A percentile compares a stretch with the other conserved stretches of the same genome.
These are phyloP conservation scores for Aspergillus haitiensis DNA, from an alignment of 495 filamentous ascomycete species.

Conservation along the genomic window DNA sequence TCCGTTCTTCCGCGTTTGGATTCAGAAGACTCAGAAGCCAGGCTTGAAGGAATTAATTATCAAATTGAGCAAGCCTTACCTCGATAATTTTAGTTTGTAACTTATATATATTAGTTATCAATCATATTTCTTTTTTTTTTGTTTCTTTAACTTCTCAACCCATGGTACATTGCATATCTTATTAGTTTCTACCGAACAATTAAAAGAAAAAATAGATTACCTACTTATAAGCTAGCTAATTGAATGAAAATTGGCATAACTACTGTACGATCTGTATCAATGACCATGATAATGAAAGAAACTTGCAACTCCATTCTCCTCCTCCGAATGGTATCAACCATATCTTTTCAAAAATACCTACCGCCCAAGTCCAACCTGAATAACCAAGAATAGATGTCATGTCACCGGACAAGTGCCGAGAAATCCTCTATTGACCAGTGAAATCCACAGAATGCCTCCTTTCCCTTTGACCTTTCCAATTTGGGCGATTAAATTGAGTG, in stretches of 20 bases:
- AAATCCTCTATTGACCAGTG: slow-evolving; percentile 3
- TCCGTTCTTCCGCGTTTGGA: no score
- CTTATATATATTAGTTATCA: background rate
- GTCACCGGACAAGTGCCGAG: slow-evolving; percentile 15
- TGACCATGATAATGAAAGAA: no score
- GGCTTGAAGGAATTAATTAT: no score
- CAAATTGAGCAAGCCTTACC: no score
- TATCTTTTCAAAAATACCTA: background rate
- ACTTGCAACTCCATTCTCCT: no score
- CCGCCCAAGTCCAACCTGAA: background rate
- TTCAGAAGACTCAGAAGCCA: no score
- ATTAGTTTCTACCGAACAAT: background rate
- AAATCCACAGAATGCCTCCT: background rate
- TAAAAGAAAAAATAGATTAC: no score
- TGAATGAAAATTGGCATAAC: no score
- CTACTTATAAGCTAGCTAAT: no score
- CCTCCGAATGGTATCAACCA: no score
- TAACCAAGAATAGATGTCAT: background rate
- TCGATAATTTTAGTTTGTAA: no score
- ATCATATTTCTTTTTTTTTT: background rate
- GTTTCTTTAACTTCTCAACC: background rate
- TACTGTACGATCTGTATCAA: no score
- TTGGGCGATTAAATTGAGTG: slow-evolving; percentile 12
- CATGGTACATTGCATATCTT: background rate
- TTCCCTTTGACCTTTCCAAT: slow-evolving; percentile 7